Base-by-base conservation (phyloP, 2,329 filamentous ascomycete species). In the Sphaerulina musiva region DNA sequence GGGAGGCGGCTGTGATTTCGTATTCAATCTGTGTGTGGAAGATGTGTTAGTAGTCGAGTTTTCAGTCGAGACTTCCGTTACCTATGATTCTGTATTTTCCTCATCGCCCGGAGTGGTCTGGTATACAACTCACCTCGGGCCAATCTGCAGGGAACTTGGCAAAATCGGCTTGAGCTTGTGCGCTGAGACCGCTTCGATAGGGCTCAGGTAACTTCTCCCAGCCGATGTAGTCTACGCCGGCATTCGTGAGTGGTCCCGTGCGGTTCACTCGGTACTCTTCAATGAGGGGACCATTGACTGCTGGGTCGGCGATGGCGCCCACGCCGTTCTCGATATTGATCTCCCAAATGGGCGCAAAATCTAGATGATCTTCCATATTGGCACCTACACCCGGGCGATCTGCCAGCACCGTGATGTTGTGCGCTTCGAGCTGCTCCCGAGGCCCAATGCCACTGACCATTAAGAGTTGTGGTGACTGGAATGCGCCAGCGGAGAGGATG, bases 391-490 rank as follows among this genome's bases (percentile, higher is more conserved):
- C 58, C 3, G 57, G 57, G 6, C 54, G 58, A 40, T 61, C 55
- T 41, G 51, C 52, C 6, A 62, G 26, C 8, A 57, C 55, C 23
- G 53, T 50, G 38, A 63, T 63, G 48, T 57, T 57, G 20, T 55
- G 54, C 43, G 52, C 48, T 10, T 45, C 43, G 23, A 60, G 53
- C 38, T 54, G 48, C 11, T 54, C 41, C 11, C 42, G n/a, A 29
- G 55, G 55, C 17, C 57, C 57, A 17, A 57, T 45, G 14, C 65
- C 66, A 8, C 63, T 66, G 0, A 68, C 56, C 62, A 65, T 64
- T 20, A 68, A 52, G 6, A 67, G 53, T 47, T 66, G 63, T 14
- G 65, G 65, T 1, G 64, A 62, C 34, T 66, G 61, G 39, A 68
- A 60, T 2, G 61, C 57, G 8, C 66, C 65, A 7, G 64, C 61